Base-by-base conservation (phyloP, 2,329 filamentous ascomycete species). In the Rhexocercosporidium sp. region DNA sequence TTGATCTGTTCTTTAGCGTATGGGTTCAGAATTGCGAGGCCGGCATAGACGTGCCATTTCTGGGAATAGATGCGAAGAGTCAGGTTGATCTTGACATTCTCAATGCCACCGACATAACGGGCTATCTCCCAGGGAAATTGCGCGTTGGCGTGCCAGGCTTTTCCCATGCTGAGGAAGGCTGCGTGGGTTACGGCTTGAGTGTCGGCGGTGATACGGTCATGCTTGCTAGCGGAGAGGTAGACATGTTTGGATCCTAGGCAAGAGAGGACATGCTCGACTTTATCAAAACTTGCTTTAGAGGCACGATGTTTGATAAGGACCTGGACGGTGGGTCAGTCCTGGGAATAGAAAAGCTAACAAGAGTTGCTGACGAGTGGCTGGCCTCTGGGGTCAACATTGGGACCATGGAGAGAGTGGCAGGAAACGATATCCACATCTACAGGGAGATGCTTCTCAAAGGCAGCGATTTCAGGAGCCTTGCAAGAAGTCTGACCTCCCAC, bases 11-110 rank as follows among this genome's bases (percentile, higher is more conserved):
- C 86, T 78, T 92, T 92, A 3, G 96, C 96, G 66, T 94, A 91
- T 0, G 96, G 96, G 78, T 99, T 99, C 66, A 99, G 86, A 76
- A 99, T 99, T 12, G 96, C 96, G 9, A 99, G 90, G 0, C 96
- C 96, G 22, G 96, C 96, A 79, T 99, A 99, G 66, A 99, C 96
- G 82, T 99, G 96, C 96, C 96, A 99, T 80, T 98, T 99, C 80
- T 97, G 97, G 68, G 91, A 90, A 82, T 98, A 99, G 81, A 99
- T 98, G 74, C 96, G 94, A 72, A 99, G 84, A 73, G 94, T 98
- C 73, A 98, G 90, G 82, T 99, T 99, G 83, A 98, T 97, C 82
- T 99, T 99, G 75, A 98, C 95, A 79, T 99, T 99, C 80, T 99
- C 96, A 75, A 99, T 97, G 62, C 96, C 96, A 66, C 96, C 96